Evolutionary conservation across 768 basidiomycete species (phyloP), one percentile per base, ranked within the genome.

Genomic region (Steccherinum ochraceum): DNA sequence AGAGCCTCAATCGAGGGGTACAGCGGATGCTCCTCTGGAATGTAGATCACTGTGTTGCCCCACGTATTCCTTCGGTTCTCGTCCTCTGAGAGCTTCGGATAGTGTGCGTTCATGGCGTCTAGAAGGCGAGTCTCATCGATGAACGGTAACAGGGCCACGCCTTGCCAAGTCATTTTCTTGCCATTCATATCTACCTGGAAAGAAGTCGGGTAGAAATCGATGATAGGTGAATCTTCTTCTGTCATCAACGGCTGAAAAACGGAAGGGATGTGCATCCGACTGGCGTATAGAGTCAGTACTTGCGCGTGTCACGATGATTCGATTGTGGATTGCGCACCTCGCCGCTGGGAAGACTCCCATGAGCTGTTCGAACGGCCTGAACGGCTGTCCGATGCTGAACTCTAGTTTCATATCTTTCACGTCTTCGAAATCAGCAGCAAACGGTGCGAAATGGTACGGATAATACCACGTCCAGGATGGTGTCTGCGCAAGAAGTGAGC

Each of bases 101-200:
- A 86, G 55, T 72, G 75, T 12, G 73, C 65, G 5, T 74, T 78
- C 86, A 99, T 92, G 3, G 93, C 91, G 26, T 80, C 84, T 49
- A 98, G 71, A 21, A 99, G 70, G 26, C 93, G 80, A 50, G 76
- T 77, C 64, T 84, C 77, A 62, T 98, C 90, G 55, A 99, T 98
- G 73, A 98, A 99, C 0, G 96, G 94, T 19, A 99, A 73, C 7
- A 99, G 73, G 0, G 96, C 94, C 50, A 99, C 93, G 49, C 96
- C 96, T 67, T 99, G 95, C 96, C 96, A 99, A 5, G 89, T 77
- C 94, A 98, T 97, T 70, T 89, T 90, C 72, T 98, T 98, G 52
- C 96, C 96, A 62, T 99, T 99, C 96, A 99, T 99, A 67, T 99
- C 96, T 61, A 98, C 86, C 59, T 94, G 83, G 66, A 99, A 99